Base-by-base conservation (phyloP, 495 filamentous ascomycete species). In the Podospora conica region DNA sequence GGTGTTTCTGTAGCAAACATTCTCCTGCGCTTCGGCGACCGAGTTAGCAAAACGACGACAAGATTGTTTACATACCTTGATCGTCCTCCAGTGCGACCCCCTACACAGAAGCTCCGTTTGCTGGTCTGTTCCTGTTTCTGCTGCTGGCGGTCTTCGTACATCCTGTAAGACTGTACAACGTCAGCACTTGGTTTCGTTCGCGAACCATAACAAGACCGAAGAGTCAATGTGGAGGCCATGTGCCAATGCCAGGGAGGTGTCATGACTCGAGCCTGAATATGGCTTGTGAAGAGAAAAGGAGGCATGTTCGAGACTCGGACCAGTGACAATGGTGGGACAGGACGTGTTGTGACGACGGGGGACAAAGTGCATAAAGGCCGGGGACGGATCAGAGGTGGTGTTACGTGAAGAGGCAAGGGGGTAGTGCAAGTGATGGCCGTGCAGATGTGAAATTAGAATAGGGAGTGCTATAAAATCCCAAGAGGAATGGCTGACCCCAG, bases 391-490 rank as follows among this genome's bases (percentile, higher is more conserved):
- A 66, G 64, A 64, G 62, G 61, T 68, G 66, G 48, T 60, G 12
- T 28, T 62, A 48, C 40, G 40, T 48, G 40, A 48, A 48, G 40
- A 48, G 40, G 40, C 40, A 48, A 11, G 40, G 29, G 40, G 40
- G n/a, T n/a, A 48, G 40, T 48, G 40, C 40, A 48, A 48, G 40
- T 48, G 40, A 48, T 48, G n/a, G 40, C 7, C 40, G 40, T n/a
- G 40, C 8, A 15, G 40, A 48, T 15, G 40, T 48, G 40, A 11
- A 48, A 48, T 48, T 48, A 48, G 40, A 48, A 48, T 54, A 29
- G 27, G 65, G 62, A 63, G 64, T 60, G 63, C 69, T 70, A 71
- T 60, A 56, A 68, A 59, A 56, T 33, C 40, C 40, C 40, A n/a
- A 48, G 23, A 53, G 65, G 65, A 15, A 57, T 57, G n/a, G 68